Percentiles rank a stretch among this genome's conserved stretches.
Evolutionary conservation across 2,329 filamentous ascomycete genomes (phyloP).

Genomic region (Cercospora nicotianae): DNA sequence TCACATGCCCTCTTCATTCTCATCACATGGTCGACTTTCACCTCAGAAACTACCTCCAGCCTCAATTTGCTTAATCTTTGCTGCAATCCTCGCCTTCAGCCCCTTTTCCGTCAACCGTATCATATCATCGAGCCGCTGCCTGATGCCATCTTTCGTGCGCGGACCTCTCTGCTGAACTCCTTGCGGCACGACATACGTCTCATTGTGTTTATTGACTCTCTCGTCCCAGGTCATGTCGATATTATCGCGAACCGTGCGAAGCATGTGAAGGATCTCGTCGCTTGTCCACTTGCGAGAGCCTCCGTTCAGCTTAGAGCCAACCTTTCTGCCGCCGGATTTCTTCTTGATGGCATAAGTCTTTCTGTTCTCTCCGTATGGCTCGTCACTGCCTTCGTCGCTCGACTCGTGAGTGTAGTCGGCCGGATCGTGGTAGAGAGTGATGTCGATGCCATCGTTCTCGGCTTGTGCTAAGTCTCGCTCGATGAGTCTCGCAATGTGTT

Average conservation of each 20-base stretch:
- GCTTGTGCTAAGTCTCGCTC: background rate
- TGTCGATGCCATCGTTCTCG: background rate
- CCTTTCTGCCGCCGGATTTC: background rate
- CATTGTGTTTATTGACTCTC: background rate
- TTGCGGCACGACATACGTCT: background rate
- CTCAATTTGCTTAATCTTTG: constrained; percentile 9
- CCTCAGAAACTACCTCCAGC: background rate
- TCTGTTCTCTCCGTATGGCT: background rate
- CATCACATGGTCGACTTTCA: background rate
- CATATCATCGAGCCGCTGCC: constrained; percentile 4
- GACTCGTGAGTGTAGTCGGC: constrained; percentile 1
- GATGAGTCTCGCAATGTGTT: background rate
- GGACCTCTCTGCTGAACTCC: background rate
- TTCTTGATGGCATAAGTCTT: background rate
- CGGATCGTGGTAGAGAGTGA: background rate
- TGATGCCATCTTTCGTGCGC: constrained; percentile 3
- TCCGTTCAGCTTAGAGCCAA: background rate
- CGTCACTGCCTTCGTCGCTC: background rate
- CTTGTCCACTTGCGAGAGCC: background rate
- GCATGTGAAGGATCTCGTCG: constrained; percentile 2
- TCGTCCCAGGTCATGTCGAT: background rate
- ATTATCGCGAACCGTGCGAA: background rate
- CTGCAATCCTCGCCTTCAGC: constrained; percentile 1
- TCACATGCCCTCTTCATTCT: background rate
- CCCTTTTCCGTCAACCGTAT: constrained; percentile 1